Conservation (phyloP, 176 grass and related monocot genomes). For the Secale cereale region DNA sequence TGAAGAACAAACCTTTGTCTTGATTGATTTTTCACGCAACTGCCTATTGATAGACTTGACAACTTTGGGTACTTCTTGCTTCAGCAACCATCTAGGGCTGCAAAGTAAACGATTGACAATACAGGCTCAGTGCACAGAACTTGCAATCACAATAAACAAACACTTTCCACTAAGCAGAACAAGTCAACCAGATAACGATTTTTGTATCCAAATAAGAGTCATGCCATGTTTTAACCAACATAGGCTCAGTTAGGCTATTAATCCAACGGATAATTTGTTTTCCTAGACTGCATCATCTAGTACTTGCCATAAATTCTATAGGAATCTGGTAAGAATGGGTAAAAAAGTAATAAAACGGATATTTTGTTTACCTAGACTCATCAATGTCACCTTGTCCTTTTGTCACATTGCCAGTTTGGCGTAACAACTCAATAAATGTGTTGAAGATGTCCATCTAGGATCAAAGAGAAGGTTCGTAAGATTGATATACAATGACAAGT, state of each 20-base stretch:
- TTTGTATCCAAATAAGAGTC: neutral
- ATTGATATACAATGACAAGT: constrained; percentile 22
- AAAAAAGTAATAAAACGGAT: neutral
- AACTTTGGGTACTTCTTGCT: constrained; percentile 97
- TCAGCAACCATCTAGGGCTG: constrained; percentile 93
- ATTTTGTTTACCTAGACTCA: constrained; percentile 57
- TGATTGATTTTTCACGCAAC: constrained; percentile 98
- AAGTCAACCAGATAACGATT: neutral
- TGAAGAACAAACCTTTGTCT: constrained; percentile 74
- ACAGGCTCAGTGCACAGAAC: neutral
- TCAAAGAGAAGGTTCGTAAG: constrained; percentile 34
- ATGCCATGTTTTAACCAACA: neutral
- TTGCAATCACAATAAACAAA: neutral
- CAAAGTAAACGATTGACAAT: constrained; percentile 22
- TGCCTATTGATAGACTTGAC: constrained; percentile 93
- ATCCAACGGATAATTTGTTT: no score
- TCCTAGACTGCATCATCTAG: neutral
- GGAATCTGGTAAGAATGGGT: neutral
- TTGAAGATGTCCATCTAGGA: constrained; percentile 98
- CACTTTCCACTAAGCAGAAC: neutral
- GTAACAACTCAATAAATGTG: constrained; percentile 93
- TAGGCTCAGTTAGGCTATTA: neutral
- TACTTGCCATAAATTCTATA: neutral
- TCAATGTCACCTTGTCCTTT: constrained; percentile 96
- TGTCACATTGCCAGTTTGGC: constrained; percentile 89